These are phyloP conservation scores for Tuber magnatum DNA, from an alignment of 495 filamentous ascomycete genomes.

Conservation along the genomic window DNA sequence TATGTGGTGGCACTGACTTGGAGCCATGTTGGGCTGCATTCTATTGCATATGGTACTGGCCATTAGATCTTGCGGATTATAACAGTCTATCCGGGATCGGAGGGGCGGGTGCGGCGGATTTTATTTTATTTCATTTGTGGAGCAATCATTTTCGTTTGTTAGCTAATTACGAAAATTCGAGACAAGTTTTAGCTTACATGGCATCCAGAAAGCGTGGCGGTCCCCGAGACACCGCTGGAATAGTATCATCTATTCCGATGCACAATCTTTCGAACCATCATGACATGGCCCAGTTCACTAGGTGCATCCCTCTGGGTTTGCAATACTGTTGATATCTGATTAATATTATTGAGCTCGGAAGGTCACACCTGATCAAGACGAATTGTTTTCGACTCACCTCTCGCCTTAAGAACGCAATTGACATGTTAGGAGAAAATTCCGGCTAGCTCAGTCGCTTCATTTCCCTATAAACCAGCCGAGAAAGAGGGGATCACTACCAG, in stretches of 20 bases:
- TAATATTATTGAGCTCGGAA: neutral
- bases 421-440: slow-evolving; percentile 77
- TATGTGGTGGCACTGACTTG: slow-evolving; percentile 57
- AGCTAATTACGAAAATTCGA: neutral
- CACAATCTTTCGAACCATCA: slow-evolving; percentile 77
- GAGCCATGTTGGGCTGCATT: slow-evolving; percentile 81
- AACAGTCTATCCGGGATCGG: slow-evolving; percentile 73
- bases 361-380: slow-evolving; percentile 55
- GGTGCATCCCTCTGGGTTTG: slow-evolving; percentile 79
- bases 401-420: slow-evolving; percentile 78
- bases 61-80: slow-evolving; percentile 77
- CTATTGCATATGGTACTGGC: slow-evolving; percentile 73
- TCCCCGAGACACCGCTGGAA: slow-evolving; percentile 78
- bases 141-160: slow-evolving; percentile 56
- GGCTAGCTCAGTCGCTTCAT: slow-evolving; percentile 45
- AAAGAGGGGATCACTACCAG: no score
- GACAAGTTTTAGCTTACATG: slow-evolving; percentile 39
- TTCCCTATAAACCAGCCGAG: slow-evolving; percentile 45
- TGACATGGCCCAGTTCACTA: slow-evolving; percentile 84
- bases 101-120: slow-evolving; percentile 76
- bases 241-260: slow-evolving; percentile 71
- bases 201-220: slow-evolving; percentile 65
- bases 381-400: slow-evolving; percentile 69
- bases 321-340: slow-evolving; percentile 34
- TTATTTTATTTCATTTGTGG: slow-evolving; percentile 91